Percentiles rank a stretch among this genome's conserved stretches.
Conservation (phyloP, 2,329 filamentous ascomycete species). For the Lasiodiplodia hormozganensis region DNA sequence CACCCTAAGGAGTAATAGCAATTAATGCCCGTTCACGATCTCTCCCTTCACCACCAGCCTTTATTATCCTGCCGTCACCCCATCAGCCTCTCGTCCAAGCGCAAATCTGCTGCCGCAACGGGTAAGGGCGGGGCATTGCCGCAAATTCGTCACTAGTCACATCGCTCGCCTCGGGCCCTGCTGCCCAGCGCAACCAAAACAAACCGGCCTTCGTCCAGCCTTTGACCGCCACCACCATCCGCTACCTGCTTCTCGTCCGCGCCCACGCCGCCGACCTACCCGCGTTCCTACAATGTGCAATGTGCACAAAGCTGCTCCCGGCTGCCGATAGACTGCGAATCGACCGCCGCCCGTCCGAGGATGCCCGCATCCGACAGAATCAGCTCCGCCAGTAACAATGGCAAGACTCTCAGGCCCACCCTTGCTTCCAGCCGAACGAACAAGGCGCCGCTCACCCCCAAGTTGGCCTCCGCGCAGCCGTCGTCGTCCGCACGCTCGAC, state of each 20-base stretch:
- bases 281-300: slow-evolving; percentile 27
- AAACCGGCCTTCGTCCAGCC: slow-evolving; percentile 16
- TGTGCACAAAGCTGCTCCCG: slow-evolving; percentile 26
- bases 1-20: slow-evolving; percentile 24
- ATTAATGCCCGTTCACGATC: slow-evolving; percentile 2
- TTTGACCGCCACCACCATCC: neutral
- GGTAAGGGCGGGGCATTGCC: slow-evolving; percentile 22
- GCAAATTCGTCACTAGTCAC: slow-evolving; percentile 17
- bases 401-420: slow-evolving; percentile 71
- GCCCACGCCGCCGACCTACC: neutral
- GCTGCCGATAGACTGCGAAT: slow-evolving; percentile 27
- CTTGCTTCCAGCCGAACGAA: slow-evolving; percentile 67
- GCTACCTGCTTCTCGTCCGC: neutral
- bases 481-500: slow-evolving; percentile 42
- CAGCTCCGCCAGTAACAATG: slow-evolving; percentile 56
- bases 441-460: slow-evolving; percentile 65
- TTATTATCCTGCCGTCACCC: slow-evolving; percentile 7
- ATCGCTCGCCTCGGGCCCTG: slow-evolving; percentile 10
- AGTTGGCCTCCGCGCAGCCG: slow-evolving; percentile 55
- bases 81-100: neutral
- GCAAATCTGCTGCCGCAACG: slow-evolving; percentile 22
- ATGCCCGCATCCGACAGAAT: slow-evolving; percentile 47
- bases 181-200: slow-evolving; percentile 30
- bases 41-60: slow-evolving; percentile 21
- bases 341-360: slow-evolving; percentile 20